Conservation (phyloP, 495 filamentous ascomycete genomes). For the Daldinia bambusicola region DNA sequence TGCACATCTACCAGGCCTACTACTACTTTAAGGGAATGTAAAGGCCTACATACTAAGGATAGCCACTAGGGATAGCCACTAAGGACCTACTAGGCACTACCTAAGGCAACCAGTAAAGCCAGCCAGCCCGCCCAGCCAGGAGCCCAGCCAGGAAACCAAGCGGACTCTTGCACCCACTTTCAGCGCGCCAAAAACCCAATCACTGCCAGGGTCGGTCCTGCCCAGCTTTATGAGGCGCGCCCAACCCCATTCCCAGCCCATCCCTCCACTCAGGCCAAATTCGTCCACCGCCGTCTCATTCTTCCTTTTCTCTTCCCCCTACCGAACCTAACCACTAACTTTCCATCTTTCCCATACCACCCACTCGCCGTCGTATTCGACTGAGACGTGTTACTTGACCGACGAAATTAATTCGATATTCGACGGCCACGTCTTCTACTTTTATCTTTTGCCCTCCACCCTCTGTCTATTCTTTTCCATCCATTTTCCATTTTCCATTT, state of each 20-base stretch:
- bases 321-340: constrained; percentile 35
- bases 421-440: constrained; percentile 35
- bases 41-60: background rate
- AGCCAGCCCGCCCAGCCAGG: background rate
- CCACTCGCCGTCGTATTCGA: constrained; percentile 26
- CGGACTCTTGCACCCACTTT: constrained; percentile 24
- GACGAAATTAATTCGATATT: constrained; percentile 38
- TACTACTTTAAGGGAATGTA: too few species aligned
- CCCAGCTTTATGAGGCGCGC: constrained; percentile 45
- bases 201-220: constrained; percentile 27
- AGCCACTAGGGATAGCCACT: too few species aligned
- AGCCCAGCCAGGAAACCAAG: constrained; percentile 1
- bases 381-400: constrained; percentile 32
- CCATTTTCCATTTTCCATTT: constrained; percentile 9
- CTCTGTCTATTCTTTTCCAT: constrained; percentile 12
- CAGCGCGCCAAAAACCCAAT: constrained; percentile 21
- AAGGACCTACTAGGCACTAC: constrained; percentile 3
- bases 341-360: constrained; percentile 32
- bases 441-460: constrained; percentile 18
- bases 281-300: constrained; percentile 35
- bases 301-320: constrained; percentile 27
- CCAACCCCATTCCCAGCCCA: constrained; percentile 45
- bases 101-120: background rate
- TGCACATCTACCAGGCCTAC: too few species aligned
- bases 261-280: constrained; percentile 34